Base-by-base conservation (phyloP, 73 alveolate genomes). In the Paramecium octaurelia region DNA sequence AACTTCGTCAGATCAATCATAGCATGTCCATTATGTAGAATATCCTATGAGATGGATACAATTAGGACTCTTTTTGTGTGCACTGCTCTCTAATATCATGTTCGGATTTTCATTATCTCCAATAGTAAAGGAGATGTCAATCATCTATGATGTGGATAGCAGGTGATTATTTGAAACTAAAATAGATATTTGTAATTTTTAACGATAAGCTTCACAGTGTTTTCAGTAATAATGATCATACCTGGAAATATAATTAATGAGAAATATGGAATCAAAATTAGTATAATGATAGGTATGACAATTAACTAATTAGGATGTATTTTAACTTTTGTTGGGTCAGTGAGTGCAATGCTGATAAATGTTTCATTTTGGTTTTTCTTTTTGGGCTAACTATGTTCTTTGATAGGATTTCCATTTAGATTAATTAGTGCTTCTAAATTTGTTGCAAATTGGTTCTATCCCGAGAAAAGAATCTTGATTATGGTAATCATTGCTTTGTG, bases 381-480 rank as follows among this genome's bases (percentile, higher is more conserved):
- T 48, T 8, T 80, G 8, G 91, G 91, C 9, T 43, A 80, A 43
- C 8, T 80, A 46, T n/a, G 9, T 2, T 80, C 91, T 18, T 42
- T 80, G 8, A 23, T 80, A 18, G 91, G 91, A 43, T 80, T 80
- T 35, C 91, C 91, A 0, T 80, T 80, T 35, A 80, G 91, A 80
- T 44, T 80, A 35, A 80, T 80, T 8, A 31, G 64, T 42, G 73
- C 91, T n/a, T 80, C 91, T 44, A 80, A 80, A 23, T 80, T 80
- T 80, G 91, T 80, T 8, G 91, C 91, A 7, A 80, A 80, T 80
- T 80, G 91, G 91, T 80, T 80, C 18, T 80, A 14, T 58, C 91
- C 91, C 10, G 91, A 80, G 35, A 80, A 80, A 20, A 80, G 91
- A 46, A 80, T 80, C 9, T 10, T 48, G 21, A 46, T 80, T n/a